These are phyloP conservation scores for Thielaviopsis euricoi DNA, from an alignment of 2,329 filamentous ascomycete genomes.

Conservation along the genomic window DNA sequence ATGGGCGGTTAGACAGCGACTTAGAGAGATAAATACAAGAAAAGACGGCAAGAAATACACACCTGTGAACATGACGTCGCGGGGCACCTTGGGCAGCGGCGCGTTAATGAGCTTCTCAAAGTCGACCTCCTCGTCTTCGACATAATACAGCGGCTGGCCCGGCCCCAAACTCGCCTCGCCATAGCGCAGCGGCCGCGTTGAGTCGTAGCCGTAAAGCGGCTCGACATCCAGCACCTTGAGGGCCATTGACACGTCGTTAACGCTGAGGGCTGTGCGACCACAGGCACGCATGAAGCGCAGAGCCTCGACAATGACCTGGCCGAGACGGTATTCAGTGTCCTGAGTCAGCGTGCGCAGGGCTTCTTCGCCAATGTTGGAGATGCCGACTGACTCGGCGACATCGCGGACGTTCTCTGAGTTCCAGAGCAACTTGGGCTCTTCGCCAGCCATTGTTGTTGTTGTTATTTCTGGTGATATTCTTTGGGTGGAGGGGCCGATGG, in stretches of 20 bases:
- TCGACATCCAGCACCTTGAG: conserved; percentile 79
- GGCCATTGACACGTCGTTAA: conserved; percentile 77
- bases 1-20: conserved; percentile 1
- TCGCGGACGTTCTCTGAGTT: conserved; percentile 92
- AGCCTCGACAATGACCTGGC: conserved; percentile 84
- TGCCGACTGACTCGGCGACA: conserved; percentile 89
- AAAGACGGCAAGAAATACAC: conserved; percentile 16
- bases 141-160: conserved; percentile 88
- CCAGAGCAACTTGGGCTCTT: conserved; percentile 52
- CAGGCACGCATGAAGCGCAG: conserved; percentile 91
- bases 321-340: conserved; percentile 89
- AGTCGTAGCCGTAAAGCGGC: conserved; percentile 91
- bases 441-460: conserved; percentile 6
- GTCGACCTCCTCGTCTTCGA: conserved; percentile 96
- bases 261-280: conserved; percentile 71
- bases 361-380: conserved; percentile 65
- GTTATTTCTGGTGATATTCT: no score
- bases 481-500: background rate
- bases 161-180: conserved; percentile 88
- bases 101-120: conserved; percentile 98
- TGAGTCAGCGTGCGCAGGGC: conserved; percentile 75
- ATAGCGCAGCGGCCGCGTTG: conserved; percentile 72
- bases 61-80: conserved; percentile 87
- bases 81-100: conserved; percentile 80
- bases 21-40: background rate